Percentiles rank a stretch among this genome's conserved stretches.
Conservation (phyloP, 495 filamentous ascomycete genomes). For the Podospora bellae-mahoneyi region DNA sequence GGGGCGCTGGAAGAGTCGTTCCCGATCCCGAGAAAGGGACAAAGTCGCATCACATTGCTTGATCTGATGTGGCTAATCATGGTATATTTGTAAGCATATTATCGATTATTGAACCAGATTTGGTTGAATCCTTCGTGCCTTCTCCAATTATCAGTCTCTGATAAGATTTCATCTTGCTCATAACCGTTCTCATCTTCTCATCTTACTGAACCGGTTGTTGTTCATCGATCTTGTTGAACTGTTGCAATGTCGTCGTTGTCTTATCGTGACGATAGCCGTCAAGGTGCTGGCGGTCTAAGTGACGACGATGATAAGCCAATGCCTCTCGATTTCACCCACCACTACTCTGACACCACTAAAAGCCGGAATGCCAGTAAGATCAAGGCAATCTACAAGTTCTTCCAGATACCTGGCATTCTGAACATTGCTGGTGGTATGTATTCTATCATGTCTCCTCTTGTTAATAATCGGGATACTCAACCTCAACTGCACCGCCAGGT, state of each 20-base stretch:
- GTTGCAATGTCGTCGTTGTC: constrained; percentile 9
- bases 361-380: constrained; percentile 60
- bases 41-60: background rate
- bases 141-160: background rate
- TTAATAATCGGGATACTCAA: background rate
- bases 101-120: background rate
- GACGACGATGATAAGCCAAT: constrained; percentile 35
- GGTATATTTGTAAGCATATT: background rate
- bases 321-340: constrained; percentile 74
- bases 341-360: constrained; percentile 65
- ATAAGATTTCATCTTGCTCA: background rate
- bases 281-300: constrained; percentile 4
- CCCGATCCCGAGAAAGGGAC: background rate
- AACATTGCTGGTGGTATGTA: constrained; percentile 84
- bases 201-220: background rate
- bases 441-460: constrained; percentile 7
- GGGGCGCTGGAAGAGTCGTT: background rate
- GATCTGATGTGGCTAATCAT: background rate
- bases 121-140: background rate
- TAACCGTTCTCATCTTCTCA: background rate
- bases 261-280: constrained; percentile 4
- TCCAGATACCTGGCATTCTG: constrained; percentile 70
- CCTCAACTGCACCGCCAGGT: constrained; percentile 43
- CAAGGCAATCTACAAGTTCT: constrained; percentile 84
- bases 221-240: background rate